Evolutionary conservation across 306 rosid species (phyloP).

Genomic region (Pachyrhizus erosus): DNA sequence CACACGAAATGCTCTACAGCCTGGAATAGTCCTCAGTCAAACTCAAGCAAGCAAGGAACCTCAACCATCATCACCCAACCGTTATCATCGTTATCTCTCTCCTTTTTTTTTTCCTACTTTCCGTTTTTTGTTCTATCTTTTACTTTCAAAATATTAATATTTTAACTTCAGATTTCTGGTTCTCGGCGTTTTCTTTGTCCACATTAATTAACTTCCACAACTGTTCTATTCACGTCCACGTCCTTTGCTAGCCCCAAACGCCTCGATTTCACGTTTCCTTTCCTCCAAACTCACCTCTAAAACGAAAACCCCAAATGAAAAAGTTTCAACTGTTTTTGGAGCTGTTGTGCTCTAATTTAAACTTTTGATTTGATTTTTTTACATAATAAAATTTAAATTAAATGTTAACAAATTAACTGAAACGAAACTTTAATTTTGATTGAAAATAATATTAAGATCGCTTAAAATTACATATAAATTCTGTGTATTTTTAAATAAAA

Average conservation of each 20-base stretch:
- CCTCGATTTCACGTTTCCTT: neutral
- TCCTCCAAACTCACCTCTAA: neutral
- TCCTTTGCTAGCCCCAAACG: neutral
- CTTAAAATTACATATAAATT: neutral
- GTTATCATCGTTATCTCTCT: constrained; percentile 76
- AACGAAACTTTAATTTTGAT: neutral
- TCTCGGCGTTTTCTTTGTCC: constrained; percentile 32
- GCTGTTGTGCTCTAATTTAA: neutral
- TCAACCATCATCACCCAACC: constrained; percentile 56
- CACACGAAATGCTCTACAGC: constrained; percentile 69
- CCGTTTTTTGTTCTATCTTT: constrained; percentile 8
- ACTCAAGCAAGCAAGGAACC: constrained; percentile 49
- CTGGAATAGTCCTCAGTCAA: constrained; percentile 70
- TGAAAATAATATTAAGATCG: neutral
- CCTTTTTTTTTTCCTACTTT: neutral
- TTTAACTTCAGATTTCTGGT: constrained; percentile 31
- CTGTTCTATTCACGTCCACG: constrained; percentile 36
- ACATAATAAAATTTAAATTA: neutral
- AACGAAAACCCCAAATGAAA: neutral
- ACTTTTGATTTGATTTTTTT: neutral
- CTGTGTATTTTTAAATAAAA: neutral
- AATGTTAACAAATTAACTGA: neutral
- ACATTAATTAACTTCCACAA: constrained; percentile 46
- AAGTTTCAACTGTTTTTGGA: too few species aligned
- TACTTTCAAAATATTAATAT: neutral